Evolutionary conservation across 2,329 filamentous ascomycete genomes (phyloP).

Genomic region (Calonectria naviculata): DNA sequence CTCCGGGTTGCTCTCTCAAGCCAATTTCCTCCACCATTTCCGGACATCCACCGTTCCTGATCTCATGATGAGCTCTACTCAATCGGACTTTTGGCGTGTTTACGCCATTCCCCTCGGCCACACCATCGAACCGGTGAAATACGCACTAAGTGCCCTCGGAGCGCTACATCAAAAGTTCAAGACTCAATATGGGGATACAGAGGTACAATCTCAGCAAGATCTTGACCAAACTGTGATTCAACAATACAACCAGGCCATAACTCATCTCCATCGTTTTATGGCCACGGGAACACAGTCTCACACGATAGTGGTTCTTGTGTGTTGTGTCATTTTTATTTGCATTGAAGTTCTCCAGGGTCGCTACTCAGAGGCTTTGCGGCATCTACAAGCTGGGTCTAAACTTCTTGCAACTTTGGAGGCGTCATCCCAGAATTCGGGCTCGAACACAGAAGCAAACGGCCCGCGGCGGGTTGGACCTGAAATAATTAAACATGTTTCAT

Average conservation of each 20-base stretch:
- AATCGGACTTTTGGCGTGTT: neutral
- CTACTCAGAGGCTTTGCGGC: neutral
- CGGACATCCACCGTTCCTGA: neutral
- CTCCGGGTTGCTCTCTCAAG: neutral
- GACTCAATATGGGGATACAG: neutral
- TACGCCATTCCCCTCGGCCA: neutral
- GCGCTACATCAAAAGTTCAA: neutral
- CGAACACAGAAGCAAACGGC: neutral
- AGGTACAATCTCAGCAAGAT: neutral
- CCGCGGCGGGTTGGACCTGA: neutral
- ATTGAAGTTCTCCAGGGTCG: neutral
- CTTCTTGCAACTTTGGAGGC: neutral
- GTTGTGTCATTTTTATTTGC: conserved; percentile 4
- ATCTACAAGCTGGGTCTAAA: neutral
- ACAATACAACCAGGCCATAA: neutral
- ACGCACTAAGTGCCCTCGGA: neutral
- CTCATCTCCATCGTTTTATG: neutral
- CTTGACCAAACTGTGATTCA: neutral
- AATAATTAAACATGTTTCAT: neutral
- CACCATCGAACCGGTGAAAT: neutral
- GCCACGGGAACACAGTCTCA: neutral
- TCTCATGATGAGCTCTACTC: neutral
- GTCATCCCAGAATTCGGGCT: neutral
- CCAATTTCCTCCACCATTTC: neutral
- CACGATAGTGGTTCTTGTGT: neutral